Conservation (phyloP, 2,329 filamentous ascomycete genomes). For the Allantophomopsis lycopodina region DNA sequence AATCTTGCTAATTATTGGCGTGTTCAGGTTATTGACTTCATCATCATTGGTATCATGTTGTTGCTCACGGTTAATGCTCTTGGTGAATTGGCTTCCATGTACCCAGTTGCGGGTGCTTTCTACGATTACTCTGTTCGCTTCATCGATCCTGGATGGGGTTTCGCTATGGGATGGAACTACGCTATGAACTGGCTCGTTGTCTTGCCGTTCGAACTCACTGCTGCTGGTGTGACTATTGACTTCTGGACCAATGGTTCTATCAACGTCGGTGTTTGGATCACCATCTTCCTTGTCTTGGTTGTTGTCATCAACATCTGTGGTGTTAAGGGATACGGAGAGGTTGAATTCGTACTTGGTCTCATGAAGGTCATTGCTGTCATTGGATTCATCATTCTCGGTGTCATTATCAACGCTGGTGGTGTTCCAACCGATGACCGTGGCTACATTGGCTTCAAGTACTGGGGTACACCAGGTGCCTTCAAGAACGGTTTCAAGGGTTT, state of each 20-base stretch:
- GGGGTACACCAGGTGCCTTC: conserved; percentile 41
- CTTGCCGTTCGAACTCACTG: conserved; percentile 38
- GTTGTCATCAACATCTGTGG: conserved; percentile 39
- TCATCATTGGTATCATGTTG: conserved; percentile 42
- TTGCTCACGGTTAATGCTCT: conserved; percentile 44
- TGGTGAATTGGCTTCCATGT: conserved; percentile 41
- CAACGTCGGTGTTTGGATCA: conserved; percentile 39
- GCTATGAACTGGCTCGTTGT: conserved; percentile 33
- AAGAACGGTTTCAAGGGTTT: conserved; percentile 48
- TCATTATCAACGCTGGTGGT: conserved; percentile 43
- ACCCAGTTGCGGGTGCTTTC: conserved; percentile 48
- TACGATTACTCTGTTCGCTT: conserved; percentile 48
- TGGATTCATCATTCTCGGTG: conserved; percentile 52
- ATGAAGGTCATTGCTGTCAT: conserved; percentile 45
- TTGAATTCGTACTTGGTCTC: conserved; percentile 40
- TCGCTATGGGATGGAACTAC: conserved; percentile 40
- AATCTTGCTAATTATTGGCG: background rate
- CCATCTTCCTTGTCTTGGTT: conserved; percentile 37
- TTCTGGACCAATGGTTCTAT: conserved; percentile 33
- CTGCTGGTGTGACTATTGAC: conserved; percentile 35
- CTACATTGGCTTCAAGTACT: conserved; percentile 47
- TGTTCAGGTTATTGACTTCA: conserved; percentile 29
- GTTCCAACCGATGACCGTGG: conserved; percentile 29
- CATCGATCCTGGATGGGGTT: conserved; percentile 41
- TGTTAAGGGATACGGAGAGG: conserved; percentile 42